These are phyloP conservation scores for Aspergillus ochraceus DNA, from an alignment of 2,329 filamentous ascomycete species.

Conservation along the genomic window DNA sequence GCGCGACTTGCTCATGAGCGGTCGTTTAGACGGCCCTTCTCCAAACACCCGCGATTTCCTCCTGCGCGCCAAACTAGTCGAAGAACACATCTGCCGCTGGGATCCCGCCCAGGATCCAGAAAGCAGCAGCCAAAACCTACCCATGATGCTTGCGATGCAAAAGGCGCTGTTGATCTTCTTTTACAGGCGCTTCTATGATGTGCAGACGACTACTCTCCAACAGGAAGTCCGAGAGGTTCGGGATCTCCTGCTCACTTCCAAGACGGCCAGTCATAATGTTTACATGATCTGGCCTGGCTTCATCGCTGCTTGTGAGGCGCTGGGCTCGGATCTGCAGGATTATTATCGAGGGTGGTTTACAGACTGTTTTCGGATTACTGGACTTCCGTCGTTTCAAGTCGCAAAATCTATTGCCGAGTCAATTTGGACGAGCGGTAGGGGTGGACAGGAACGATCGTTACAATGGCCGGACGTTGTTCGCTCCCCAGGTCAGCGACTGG, in stretches of 20 bases:
- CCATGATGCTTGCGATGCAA: conserved; percentile 42
- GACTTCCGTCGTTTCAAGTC: neutral
- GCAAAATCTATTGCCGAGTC: neutral
- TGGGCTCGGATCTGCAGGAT: conserved; percentile 36
- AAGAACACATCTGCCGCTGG: neutral
- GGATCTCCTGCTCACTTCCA: conserved; percentile 36
- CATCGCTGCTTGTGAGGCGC: conserved; percentile 46
- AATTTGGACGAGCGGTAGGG: neutral
- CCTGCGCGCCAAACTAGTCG: neutral
- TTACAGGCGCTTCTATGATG: conserved; percentile 45
- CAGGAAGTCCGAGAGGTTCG: conserved; percentile 37
- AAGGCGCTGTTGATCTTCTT: conserved; percentile 49
- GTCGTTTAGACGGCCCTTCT: neutral
- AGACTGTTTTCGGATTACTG: neutral
- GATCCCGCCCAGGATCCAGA: conserved; percentile 2
- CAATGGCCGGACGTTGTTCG: conserved; percentile 3
- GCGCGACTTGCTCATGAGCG: conserved; percentile 27
- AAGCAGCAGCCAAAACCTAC: conserved; percentile 20
- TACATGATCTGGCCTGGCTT: conserved; percentile 48
- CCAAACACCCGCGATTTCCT: conserved; percentile 19
- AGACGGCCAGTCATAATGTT: conserved; percentile 27
- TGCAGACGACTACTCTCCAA: conserved; percentile 44
- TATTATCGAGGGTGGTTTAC: conserved; percentile 37
- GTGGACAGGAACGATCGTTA: neutral
- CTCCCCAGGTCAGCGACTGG: neutral